These are phyloP conservation scores for Phaeosphaeria sp. DNA, from an alignment of 2,329 filamentous ascomycete genomes.

Conservation along the genomic window DNA sequence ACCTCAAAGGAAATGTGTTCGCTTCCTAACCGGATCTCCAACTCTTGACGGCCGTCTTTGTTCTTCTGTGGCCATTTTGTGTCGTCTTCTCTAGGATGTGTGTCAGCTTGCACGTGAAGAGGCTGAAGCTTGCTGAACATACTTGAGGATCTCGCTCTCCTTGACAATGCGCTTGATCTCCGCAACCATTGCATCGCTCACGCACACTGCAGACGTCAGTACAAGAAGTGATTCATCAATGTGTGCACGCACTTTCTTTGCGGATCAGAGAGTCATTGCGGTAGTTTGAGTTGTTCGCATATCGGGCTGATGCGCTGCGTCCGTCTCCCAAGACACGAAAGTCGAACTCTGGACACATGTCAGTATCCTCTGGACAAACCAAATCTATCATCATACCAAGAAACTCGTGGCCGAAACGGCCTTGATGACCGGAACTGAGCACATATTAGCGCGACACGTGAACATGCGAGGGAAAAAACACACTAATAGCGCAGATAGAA, in stretches of 20 bases:
- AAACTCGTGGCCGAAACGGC: constrained; percentile 97
- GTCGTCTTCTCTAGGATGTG: constrained; percentile 81
- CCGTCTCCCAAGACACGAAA: constrained; percentile 92
- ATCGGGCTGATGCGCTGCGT: constrained; percentile 89
- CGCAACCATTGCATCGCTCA: constrained; percentile 86
- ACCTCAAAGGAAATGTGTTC: constrained; percentile 99
- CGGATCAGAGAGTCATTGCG: constrained; percentile 97
- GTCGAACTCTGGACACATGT: constrained; percentile 79
- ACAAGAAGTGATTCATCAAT: neutral
- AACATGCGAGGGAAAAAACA: constrained; percentile 41
- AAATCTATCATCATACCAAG: constrained; percentile 66
- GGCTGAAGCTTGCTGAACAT: constrained; percentile 37
- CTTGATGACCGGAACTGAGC: constrained; percentile 90
- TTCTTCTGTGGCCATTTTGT: constrained; percentile 99
- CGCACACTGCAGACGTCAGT: constrained; percentile 74
- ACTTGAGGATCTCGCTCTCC: constrained; percentile 97
- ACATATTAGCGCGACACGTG: neutral
- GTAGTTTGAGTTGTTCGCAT: constrained; percentile 99
- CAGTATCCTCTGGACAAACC: constrained; percentile 6
- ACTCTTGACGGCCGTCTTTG: constrained; percentile 95
- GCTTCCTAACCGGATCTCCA: constrained; percentile 91
- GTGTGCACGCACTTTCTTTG: constrained; percentile 84
- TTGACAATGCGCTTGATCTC: constrained; percentile 98
- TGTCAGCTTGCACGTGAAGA: neutral
- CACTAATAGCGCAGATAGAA: constrained; percentile 99